A percentile compares a stretch with the other conserved stretches of the same genome.
Evolutionary conservation across 2,329 filamentous ascomycete genomes (phyloP).

Genomic region (Penicillium digitatum): DNA sequence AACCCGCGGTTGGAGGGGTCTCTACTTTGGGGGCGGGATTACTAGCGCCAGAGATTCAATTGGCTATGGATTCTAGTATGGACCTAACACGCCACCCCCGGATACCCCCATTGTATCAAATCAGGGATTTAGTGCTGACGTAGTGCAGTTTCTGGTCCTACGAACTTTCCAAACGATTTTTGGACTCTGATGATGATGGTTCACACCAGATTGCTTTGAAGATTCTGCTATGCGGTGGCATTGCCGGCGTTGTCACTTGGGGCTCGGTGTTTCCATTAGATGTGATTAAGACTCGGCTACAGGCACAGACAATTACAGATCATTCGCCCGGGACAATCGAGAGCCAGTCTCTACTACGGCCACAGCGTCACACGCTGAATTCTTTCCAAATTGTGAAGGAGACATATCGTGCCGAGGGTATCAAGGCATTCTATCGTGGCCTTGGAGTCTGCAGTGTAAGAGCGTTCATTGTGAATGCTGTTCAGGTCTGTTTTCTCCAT

Average conservation of each 20-base stretch:
- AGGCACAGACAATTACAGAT: conserved; percentile 57
- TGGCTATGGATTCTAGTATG: conserved; percentile 90
- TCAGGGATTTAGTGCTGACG: neutral
- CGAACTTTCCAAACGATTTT: conserved; percentile 64
- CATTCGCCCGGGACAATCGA: conserved; percentile 17
- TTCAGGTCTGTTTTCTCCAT: conserved; percentile 49
- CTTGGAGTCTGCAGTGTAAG: conserved; percentile 76
- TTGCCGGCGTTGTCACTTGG: conserved; percentile 87
- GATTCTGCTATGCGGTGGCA: conserved; percentile 74
- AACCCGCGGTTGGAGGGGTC: conserved; percentile 59
- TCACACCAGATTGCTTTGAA: conserved; percentile 55
- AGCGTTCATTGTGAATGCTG: conserved; percentile 89
- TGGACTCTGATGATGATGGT: conserved; percentile 47
- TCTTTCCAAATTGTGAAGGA: conserved; percentile 62
- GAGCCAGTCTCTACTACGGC: conserved; percentile 22
- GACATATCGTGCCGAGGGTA: conserved; percentile 62
- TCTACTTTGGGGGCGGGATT: conserved; percentile 77
- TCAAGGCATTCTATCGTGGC: conserved; percentile 65
- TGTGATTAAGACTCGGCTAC: conserved; percentile 87
- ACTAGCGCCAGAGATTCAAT: conserved; percentile 81
- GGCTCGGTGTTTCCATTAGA: conserved; percentile 86
- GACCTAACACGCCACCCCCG: conserved; percentile 11
- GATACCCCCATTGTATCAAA: conserved; percentile 12
- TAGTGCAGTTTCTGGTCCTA: conserved; percentile 75
- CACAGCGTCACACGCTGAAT: conserved; percentile 37